A percentile compares a stretch with the other conserved stretches of the same genome.
phyloP scores from a whole-genome alignment of 768 basidiomycete genomes.

The Collybia nuda region DNA sequence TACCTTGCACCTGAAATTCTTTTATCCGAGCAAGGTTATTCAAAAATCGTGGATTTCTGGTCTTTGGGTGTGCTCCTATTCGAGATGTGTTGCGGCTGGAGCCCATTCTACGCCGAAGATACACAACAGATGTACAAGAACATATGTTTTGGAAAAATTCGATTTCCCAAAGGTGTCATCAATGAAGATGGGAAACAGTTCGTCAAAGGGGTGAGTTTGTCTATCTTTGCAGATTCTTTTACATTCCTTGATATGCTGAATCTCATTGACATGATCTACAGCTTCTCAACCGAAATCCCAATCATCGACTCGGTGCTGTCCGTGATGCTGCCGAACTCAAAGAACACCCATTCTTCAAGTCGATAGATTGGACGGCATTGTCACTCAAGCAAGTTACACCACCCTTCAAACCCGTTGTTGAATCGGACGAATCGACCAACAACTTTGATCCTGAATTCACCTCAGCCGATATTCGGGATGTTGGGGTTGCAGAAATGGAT shows the following conservation, averaged over 20 bases:
- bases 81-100: constrained; percentile 99
- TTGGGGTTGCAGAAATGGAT: constrained; percentile 54
- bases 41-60: constrained; percentile 99
- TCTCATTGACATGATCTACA: constrained; percentile 27
- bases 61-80: constrained; percentile 93
- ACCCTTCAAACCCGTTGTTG: constrained; percentile 96
- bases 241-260: constrained; percentile 6
- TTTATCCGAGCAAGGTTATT: constrained; percentile 96
- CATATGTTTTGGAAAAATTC: constrained; percentile 97
- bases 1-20: constrained; percentile 99
- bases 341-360: constrained; percentile 90
- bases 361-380: constrained; percentile 90
- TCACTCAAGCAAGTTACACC: constrained; percentile 88
- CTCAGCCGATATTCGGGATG: constrained; percentile 79
- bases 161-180: constrained; percentile 96
- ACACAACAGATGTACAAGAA: constrained; percentile 99
- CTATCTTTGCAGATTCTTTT: constrained; percentile 1
- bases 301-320: constrained; percentile 89
- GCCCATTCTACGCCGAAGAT: constrained; percentile 98
- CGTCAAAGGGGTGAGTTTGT: constrained; percentile 86
- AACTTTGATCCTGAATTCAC: constrained; percentile 99
- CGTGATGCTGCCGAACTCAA: constrained; percentile 94
- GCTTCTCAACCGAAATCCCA: constrained; percentile 99
- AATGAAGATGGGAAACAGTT: constrained; percentile 98
- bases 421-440: constrained; percentile 96